phyloP scores from a whole-genome alignment of 2,329 filamentous ascomycete genomes.

The Bipolaris victoriae region DNA sequence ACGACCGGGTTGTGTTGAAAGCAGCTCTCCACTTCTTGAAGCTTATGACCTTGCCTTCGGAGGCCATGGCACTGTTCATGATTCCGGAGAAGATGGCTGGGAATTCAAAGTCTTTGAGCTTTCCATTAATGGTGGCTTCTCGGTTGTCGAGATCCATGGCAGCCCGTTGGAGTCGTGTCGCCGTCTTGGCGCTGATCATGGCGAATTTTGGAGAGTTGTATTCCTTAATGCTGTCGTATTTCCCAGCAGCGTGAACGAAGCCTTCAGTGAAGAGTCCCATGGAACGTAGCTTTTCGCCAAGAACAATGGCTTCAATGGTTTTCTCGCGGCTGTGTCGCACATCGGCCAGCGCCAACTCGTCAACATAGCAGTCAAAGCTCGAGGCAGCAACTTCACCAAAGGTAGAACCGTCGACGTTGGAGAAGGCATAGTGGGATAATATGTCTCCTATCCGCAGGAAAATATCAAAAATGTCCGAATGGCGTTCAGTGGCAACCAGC shows the following conservation, averaged over 20 bases:
- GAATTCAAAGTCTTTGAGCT: conserved; percentile 89
- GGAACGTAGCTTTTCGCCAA: conserved; percentile 86
- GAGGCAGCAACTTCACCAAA: conserved; percentile 66
- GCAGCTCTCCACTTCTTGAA: conserved; percentile 84
- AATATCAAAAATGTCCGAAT: conserved; percentile 63
- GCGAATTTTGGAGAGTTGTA: conserved; percentile 72
- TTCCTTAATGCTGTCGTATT: conserved; percentile 74
- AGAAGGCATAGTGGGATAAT: conserved; percentile 64
- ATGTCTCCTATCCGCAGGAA: conserved; percentile 67
- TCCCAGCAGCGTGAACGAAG: conserved; percentile 89
- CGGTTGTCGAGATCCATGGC: conserved; percentile 79
- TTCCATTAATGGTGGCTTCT: conserved; percentile 70
- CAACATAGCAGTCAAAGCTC: conserved; percentile 76
- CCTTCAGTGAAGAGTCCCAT: conserved; percentile 86
- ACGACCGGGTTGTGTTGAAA: conserved; percentile 76
- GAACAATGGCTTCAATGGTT: conserved; percentile 85
- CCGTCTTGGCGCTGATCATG: conserved; percentile 72
- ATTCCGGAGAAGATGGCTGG: conserved; percentile 87
- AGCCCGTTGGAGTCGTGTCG: conserved; percentile 80
- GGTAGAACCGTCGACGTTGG: conserved; percentile 67
- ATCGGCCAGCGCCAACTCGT: conserved; percentile 78
- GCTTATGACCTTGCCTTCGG: conserved; percentile 76
- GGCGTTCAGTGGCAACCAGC: conserved; percentile 63
- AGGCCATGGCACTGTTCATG: conserved; percentile 79
- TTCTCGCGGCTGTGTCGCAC: conserved; percentile 83